Base-by-base conservation (phyloP, 345 rosid genomes). In the Carallia pectinifolia region DNA sequence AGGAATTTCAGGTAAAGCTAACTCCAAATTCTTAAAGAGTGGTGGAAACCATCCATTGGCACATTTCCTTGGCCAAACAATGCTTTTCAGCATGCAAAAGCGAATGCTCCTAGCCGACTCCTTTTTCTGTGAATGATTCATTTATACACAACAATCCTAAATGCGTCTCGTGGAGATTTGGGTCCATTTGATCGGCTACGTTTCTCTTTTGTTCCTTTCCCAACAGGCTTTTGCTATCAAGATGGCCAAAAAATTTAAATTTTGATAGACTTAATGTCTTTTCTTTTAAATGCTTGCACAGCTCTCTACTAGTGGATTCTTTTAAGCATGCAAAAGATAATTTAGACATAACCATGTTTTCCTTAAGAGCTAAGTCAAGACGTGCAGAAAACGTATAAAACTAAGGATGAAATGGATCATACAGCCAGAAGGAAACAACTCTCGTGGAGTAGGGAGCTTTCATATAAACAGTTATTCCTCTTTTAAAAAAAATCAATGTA, bases 161-260 rank as follows among this genome's bases (percentile, higher is more conserved):
- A 53, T 38, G 23, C 61, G 55, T 55, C 6, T 37, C 61, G 2
- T 37, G 18, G 33, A 66, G 60, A 67, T 55, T 67, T 27, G 54
- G 64, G 55, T 29, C 71, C 64, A 39, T 27, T 7, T 4, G 7
- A 56, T 12, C 6, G 61, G 61, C n/a, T 53, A 56, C 39, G 18
- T 58, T 55, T 18, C 10, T 27, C 34, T 37, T 39, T 38, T 1
- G 10, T 12, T 34, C 50, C 6, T 29, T 66, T 17, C 5, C 13
- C 53, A 52, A 29, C 15, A 53, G 37, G 6, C 19, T 36, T 37
- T 52, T 53, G 47, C 60, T 3, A 2, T 44, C 50, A 3, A 44
- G 50, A 44, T 12, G 2, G 50, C 3, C 50, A 12, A 44, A 44
- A 44, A 44, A 3, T 3, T 44, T 44, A 55, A 9, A 55, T 55